Conservation (phyloP, 306 rosid genomes). For the Astragalus membranaceus region DNA sequence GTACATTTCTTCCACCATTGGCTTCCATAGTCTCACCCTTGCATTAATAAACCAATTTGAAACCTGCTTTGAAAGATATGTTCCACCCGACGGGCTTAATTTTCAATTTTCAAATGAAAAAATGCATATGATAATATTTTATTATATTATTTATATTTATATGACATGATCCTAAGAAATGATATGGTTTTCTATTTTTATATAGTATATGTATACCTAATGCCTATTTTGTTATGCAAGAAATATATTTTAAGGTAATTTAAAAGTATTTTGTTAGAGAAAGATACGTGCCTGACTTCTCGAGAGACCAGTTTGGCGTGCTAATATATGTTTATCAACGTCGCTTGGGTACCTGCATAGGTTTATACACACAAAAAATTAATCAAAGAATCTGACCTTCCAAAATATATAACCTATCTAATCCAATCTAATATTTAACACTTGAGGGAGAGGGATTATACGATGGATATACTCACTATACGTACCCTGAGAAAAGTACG, state of each 20-base stretch:
- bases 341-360: constrained; percentile 86
- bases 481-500: not conserved
- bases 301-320: constrained; percentile 96
- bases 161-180: not conserved
- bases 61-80: constrained; percentile 41
- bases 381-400: constrained; percentile 1
- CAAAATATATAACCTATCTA: not conserved
- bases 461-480: too few relatives aligned
- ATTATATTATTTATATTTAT: not conserved
- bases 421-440: not conserved
- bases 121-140: not conserved
- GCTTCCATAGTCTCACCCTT: constrained; percentile 93
- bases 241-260: too few relatives aligned
- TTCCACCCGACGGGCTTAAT: not conserved
- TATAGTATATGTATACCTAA: not conserved
- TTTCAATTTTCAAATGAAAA: constrained; percentile 4
- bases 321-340: constrained; percentile 81
- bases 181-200: not conserved
- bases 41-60: constrained; percentile 96
- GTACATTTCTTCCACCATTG: constrained; percentile 96
- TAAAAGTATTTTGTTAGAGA: not conserved
- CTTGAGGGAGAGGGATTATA: too few relatives aligned
- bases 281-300: constrained; percentile 83
- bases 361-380: not conserved
- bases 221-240: not conserved